These are phyloP conservation scores for Chenopodium quinoa DNA, from an alignment of 148 eudicot species.

Conservation along the genomic window DNA sequence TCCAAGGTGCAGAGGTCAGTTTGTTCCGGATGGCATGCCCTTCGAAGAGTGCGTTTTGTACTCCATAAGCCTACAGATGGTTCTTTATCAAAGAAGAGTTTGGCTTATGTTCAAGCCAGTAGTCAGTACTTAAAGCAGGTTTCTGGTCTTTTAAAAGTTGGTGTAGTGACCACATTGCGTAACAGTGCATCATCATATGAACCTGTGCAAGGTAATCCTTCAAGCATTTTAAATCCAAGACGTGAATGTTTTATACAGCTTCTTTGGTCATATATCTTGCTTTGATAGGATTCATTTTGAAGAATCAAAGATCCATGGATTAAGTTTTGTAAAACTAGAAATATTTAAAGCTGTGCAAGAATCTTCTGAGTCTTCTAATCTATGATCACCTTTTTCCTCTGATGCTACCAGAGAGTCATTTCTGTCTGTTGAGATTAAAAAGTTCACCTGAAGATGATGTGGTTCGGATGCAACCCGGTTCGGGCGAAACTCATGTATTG, in stretches of 20 bases:
- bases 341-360: background rate
- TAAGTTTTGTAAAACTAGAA: background rate
- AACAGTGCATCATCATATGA: constrained; percentile 69
- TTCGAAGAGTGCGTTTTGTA: constrained; percentile 55
- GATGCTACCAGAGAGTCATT: constrained; percentile 54
- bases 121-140: constrained; percentile 81
- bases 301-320: background rate
- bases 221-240: background rate
- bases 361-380: background rate
- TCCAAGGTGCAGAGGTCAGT: constrained; percentile 49
- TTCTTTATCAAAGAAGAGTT: constrained; percentile 72
- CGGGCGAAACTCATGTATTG: constrained; percentile 91
- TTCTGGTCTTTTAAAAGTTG: constrained; percentile 81
- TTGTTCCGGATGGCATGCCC: constrained; percentile 72
- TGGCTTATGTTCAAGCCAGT: constrained; percentile 89
- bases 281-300: background rate
- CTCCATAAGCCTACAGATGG: constrained; percentile 58
- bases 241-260: background rate
- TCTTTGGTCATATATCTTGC: background rate
- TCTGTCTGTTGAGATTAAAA: constrained; percentile 71
- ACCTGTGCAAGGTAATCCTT: constrained; percentile 55
- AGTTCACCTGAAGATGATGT: constrained; percentile 83
- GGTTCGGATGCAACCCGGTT: constrained; percentile 84
- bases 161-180: constrained; percentile 76
- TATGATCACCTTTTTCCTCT: background rate